Base-by-base conservation (phyloP, 345 rosid genomes). In the Eutrema yunnanense region DNA sequence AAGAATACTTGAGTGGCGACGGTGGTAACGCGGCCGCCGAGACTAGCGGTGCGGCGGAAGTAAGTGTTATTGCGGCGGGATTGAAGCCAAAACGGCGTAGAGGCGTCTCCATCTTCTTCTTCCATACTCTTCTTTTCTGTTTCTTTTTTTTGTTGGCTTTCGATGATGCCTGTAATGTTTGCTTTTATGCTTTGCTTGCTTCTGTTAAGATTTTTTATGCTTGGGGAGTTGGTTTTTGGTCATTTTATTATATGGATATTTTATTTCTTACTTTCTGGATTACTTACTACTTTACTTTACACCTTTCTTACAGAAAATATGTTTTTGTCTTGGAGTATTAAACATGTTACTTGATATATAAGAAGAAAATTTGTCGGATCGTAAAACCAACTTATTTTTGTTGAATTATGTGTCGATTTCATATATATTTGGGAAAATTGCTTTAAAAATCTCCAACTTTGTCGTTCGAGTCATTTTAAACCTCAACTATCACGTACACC, bases 21-120 rank as follows among this genome's bases (percentile, higher is more conserved):
- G 37, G 77, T 61, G 37, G 76, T 59, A n/a, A 57, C 63, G 3
- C 78, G 65, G 13, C 73, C 19, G 2, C 73, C 37, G 14, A 78
- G 54, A 26, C 77, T 76, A 42, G 73, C 70, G 0, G 73, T 72
- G 42, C 84, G 80, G 69, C 62, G 74, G 37, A 67, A 56, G 74
- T 84, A 70, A 67, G 67, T 77, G 73, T 49, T 53, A 64, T 76
- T 29, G 26, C 71, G 66, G 75, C 62, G 72, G 53, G 82, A n/a
- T 49, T 84, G 86, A 60, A 86, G 84, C 98, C 97, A 92, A 56
- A 87, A 90, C 12, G 88, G 93, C 6, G 87, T 87, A 10, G 93
- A 62, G 46, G 41, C 55, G 69, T 86, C 85, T 76, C 82, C 84
- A 0, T 56, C 83, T 26, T 86, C 89, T 50, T 80, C 89, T 48